phyloP scores from a whole-genome alignment of 2,329 filamentous ascomycete species.

The Claviceps sp. region DNA sequence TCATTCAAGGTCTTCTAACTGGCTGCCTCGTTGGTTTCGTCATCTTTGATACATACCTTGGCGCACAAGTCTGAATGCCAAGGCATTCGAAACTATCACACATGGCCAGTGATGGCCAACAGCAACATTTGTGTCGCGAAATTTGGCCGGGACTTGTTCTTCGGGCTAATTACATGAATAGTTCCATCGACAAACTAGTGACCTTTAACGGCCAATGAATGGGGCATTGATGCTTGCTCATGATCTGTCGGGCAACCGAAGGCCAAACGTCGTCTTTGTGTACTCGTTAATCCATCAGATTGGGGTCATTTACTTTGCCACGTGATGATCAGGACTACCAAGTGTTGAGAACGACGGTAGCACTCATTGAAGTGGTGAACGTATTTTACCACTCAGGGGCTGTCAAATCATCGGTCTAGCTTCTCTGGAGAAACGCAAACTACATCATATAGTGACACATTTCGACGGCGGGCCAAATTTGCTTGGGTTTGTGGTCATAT shows the following conservation, averaged over 20 bases:
- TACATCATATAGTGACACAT: neutral
- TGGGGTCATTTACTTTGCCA: neutral
- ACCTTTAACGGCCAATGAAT: too few relatives aligned
- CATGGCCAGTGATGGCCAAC: neutral
- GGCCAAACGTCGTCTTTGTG: neutral
- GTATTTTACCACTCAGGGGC: neutral
- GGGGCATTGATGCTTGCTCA: too few relatives aligned
- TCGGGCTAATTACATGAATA: neutral
- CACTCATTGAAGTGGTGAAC: neutral
- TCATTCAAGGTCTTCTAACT: too few relatives aligned
- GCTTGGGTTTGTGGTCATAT: neutral
- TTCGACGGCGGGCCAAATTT: neutral
- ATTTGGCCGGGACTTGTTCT: neutral
- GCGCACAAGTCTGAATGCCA: neutral
- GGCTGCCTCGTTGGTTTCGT: too few relatives aligned
- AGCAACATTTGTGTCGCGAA: neutral
- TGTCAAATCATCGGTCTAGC: too few relatives aligned
- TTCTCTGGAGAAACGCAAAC: neutral
- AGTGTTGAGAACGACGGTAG: neutral
- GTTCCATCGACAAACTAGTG: neutral
- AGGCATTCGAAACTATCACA: neutral
- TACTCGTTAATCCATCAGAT: neutral
- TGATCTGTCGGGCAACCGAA: too few relatives aligned
- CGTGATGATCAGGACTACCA: neutral
- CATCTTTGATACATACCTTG: too few relatives aligned